Evolutionary conservation across 2,329 filamentous ascomycete genomes (phyloP).

Genomic region (Arthroderma sp.): DNA sequence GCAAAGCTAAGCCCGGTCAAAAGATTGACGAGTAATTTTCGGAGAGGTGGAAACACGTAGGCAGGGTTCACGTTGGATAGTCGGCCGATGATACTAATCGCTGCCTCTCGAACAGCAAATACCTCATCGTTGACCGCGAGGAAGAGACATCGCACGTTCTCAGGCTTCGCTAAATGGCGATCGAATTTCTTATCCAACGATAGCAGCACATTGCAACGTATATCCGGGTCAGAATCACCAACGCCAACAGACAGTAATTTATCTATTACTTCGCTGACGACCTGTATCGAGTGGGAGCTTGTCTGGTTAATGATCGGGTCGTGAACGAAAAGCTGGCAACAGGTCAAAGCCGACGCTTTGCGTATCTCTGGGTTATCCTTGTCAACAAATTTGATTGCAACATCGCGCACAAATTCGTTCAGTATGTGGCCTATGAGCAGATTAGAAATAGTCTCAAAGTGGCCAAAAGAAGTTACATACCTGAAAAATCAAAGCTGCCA

Average conservation of each 20-base stretch:
- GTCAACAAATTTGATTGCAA: slow-evolving; percentile 95
- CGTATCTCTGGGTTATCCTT: slow-evolving; percentile 88
- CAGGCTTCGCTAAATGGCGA: slow-evolving; percentile 87
- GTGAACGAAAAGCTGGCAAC: slow-evolving; percentile 91
- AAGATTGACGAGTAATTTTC: slow-evolving; percentile 91
- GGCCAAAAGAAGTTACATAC: slow-evolving; percentile 18
- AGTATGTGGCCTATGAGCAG: slow-evolving; percentile 55
- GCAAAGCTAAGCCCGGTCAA: slow-evolving; percentile 94
- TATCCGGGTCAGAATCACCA: slow-evolving; percentile 78
- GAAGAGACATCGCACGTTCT: slow-evolving; percentile 92
- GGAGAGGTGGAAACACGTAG: slow-evolving; percentile 89
- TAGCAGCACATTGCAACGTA: slow-evolving; percentile 73
- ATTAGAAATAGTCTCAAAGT: slow-evolving; percentile 8
- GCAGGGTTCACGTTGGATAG: slow-evolving; percentile 85
- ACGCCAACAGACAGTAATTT: slow-evolving; percentile 90
- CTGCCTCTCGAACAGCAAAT: slow-evolving; percentile 83
- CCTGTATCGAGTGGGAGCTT: slow-evolving; percentile 89
- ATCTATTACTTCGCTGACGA: slow-evolving; percentile 95
- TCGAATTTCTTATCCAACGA: slow-evolving; percentile 92
- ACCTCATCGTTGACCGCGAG: slow-evolving; percentile 91
- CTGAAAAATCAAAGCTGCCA: slow-evolving; percentile 91
- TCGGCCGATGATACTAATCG: slow-evolving; percentile 91
- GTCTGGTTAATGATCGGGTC: slow-evolving; percentile 98
- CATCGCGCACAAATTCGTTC: slow-evolving; percentile 97
- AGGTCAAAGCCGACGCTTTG: slow-evolving; percentile 88